Evolutionary conservation across 371 early-diverging fungal genomes (phyloP), one percentile per base, ranked within the genome.

Genomic region (Smittium mucronatum): DNA sequence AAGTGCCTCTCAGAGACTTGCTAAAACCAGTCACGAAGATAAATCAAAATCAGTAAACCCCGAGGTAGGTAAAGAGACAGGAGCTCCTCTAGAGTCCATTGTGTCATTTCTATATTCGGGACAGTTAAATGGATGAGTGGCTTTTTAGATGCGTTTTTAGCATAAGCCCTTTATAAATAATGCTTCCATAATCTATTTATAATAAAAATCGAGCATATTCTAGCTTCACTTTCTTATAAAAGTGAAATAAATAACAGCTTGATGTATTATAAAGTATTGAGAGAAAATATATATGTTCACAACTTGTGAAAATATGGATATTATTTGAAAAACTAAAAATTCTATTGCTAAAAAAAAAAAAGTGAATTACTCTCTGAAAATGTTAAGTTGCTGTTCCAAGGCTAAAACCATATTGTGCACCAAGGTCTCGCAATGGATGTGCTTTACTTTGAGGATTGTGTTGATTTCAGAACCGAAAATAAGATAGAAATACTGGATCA

Each of bases 401-500:
- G 34, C 65, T 2, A 2, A 15, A 34, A 65, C 65, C 65, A 65
- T 65, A 34, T 33, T 33, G 65, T 32, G 2, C 26, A 65, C 2
- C 31, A 65, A 11, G n/a, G 28, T 11, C 34, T 65, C 65, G 65
- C 30, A 34, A 34, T 65, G 34, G 34, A 65, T 34, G 34, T 34
- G 17, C n/a, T 65, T 36, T 15, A 32, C 32, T n/a, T 33, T 33
- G 32, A 65, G 65, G 36, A 65, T 65, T 2, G 34, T 34, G 34
- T 36, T n/a, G 34, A 65, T 65, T 31, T 65, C 65, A 8, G 32
- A 32, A 8, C n/a, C 11, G 34, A 65, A 65, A 2, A 65, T 36
- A 11, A 34, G 30, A n/a, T 65, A 32, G 34, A 65, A 65, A 34
- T 65, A 65, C 8, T 34, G 25, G 34, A 65, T 65, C 30, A 65